Evolutionary conservation across 257 asterid species (phyloP), one percentile per base, ranked within the genome.

Genomic region (Knoxia roxburghii): DNA sequence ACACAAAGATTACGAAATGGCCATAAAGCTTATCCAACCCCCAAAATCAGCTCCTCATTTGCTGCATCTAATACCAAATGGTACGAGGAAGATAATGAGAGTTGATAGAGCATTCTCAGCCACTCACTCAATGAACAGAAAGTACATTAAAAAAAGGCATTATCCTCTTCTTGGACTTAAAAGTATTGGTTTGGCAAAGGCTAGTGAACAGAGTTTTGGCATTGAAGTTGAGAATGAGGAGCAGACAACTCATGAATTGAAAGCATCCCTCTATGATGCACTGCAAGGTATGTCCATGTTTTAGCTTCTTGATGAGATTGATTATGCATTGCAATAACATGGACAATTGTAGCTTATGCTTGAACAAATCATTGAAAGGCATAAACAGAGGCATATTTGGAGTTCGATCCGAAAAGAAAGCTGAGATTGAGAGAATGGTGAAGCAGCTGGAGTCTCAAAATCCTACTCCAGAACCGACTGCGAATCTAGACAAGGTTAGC

Each of bases 301-400:
- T 68, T 52, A 5, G 21, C 5, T 35, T 24, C 18, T 13, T 27
- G n/a, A n/a, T n/a, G n/a, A n/a, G n/a, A n/a, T n/a, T n/a, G n/a
- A n/a, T n/a, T n/a, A n/a, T n/a, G n/a, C n/a, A n/a, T n/a, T n/a
- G n/a, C n/a, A n/a, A n/a, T n/a, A n/a, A n/a, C n/a, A n/a, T n/a
- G n/a, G n/a, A n/a, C n/a, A n/a, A n/a, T n/a, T n/a, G n/a, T n/a
- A n/a, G n/a, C n/a, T n/a, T n/a, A n/a, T n/a, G n/a, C n/a, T n/a
- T n/a, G n/a, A n/a, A n/a, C n/a, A n/a, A n/a, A n/a, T n/a, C n/a
- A n/a, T 20, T 54, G 27, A 75, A 91, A 64, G 98, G 95, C 54
- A 79, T 87, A 43, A 83, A 92, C 54, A 86, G 98, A 73, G 98
- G 98, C 62, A 89, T 92, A 51, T 92, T 92, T 77, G 98, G 98